Conservation (phyloP, 2,329 filamentous ascomycete genomes). For the Cadophora sp. region DNA sequence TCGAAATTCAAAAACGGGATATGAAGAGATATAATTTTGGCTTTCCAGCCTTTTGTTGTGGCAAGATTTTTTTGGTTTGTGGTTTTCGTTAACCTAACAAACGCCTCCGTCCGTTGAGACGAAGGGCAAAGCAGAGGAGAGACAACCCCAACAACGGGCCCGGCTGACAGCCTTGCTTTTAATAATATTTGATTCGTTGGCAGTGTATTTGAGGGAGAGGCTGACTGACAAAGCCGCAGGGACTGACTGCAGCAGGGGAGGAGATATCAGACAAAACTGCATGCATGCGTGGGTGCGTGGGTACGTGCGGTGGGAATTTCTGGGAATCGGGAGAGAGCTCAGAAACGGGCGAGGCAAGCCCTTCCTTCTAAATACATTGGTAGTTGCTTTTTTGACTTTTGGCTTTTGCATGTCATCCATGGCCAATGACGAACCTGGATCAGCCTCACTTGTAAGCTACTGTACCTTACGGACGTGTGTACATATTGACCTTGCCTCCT, state of each 20-base stretch:
- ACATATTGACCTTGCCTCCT: neutral
- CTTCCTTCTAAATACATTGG: slow-evolving; percentile 6
- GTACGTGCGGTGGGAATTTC: neutral
- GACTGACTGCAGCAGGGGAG: neutral
- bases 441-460: slow-evolving; percentile 19
- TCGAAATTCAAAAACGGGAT: neutral
- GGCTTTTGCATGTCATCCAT: slow-evolving; percentile 1
- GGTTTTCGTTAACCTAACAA: neutral
- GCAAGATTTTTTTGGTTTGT: neutral
- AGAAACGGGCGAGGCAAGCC: neutral
- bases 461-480: neutral
- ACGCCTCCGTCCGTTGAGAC: neutral
- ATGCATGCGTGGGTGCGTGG: neutral
- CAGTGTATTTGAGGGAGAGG: neutral
- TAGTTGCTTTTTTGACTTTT: slow-evolving; percentile 1
- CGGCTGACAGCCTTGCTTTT: slow-evolving; percentile 1
- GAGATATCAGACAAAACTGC: neutral
- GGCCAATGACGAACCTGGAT: slow-evolving; percentile 14
- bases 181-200: slow-evolving; percentile 4
- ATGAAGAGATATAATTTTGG: slow-evolving; percentile 11
- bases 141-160: neutral
- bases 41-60: neutral
- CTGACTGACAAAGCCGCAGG: slow-evolving; percentile 13
- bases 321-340: neutral
- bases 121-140: neutral